These are phyloP conservation scores for Vitis labrusca DNA, from an alignment of 164 flowering plant genomes.

Conservation along the genomic window DNA sequence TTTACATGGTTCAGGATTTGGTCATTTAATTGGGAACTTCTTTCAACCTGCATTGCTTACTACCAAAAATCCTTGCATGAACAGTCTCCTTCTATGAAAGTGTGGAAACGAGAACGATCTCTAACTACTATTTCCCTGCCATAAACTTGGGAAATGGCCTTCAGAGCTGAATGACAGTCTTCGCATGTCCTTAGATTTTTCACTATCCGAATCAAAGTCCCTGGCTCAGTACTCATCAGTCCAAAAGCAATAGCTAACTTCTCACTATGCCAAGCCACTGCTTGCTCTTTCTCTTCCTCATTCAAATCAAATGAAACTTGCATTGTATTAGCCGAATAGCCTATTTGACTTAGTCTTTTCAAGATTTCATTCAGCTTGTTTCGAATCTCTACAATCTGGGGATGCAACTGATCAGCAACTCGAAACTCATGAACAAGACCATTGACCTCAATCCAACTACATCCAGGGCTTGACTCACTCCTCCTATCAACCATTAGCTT, in stretches of 20 bases:
- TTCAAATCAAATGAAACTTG: slow-evolving; percentile 49
- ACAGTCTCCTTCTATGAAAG: slow-evolving; percentile 45
- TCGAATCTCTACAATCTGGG: slow-evolving; percentile 34
- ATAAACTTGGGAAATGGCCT: slow-evolving; percentile 47
- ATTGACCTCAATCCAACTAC: slow-evolving; percentile 44
- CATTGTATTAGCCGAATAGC: slow-evolving; percentile 38
- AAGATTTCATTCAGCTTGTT: slow-evolving; percentile 30
- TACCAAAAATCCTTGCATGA: slow-evolving; percentile 54
- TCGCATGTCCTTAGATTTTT: slow-evolving; percentile 57
- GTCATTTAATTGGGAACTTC: neutral
- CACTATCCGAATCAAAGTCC: slow-evolving; percentile 42
- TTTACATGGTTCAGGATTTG: neutral
- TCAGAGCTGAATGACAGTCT: slow-evolving; percentile 52
- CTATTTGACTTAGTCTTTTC: slow-evolving; percentile 22
- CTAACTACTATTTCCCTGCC: slow-evolving; percentile 41
- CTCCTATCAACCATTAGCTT: slow-evolving; percentile 22
- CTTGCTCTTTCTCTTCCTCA: slow-evolving; percentile 54
- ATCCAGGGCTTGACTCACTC: slow-evolving; percentile 30
- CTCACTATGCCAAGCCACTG: slow-evolving; percentile 54
- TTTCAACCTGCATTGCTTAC: slow-evolving; percentile 14
- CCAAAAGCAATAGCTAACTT: slow-evolving; percentile 64
- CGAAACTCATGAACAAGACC: slow-evolving; percentile 40
- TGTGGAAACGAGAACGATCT: slow-evolving; percentile 52
- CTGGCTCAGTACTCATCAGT: slow-evolving; percentile 36
- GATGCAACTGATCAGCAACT: slow-evolving; percentile 36